phyloP scores from a whole-genome alignment of 108 stramenopile genomes.

The Poteriospumella lacustris region DNA sequence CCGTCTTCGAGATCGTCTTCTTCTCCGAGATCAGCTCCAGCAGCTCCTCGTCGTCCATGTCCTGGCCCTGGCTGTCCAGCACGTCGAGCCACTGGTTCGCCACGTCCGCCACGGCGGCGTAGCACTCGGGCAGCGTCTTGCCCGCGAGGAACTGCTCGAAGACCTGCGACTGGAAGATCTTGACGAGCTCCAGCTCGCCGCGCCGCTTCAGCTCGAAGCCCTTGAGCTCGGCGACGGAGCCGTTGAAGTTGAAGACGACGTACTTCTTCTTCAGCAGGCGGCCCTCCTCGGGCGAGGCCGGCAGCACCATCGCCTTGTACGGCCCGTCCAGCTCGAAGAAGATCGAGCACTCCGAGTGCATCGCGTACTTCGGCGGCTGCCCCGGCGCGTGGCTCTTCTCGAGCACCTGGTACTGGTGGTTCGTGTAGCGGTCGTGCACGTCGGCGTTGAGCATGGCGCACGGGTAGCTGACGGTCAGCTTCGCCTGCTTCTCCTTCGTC shows the following conservation, averaged over 20 bases:
- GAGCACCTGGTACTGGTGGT: slow-evolving; percentile 93
- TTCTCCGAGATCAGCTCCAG: slow-evolving; percentile 95
- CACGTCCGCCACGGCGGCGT: slow-evolving; percentile 84
- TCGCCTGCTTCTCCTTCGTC: slow-evolving; percentile 65
- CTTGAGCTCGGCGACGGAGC: slow-evolving; percentile 95
- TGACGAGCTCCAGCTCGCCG: slow-evolving; percentile 97
- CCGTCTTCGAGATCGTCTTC: slow-evolving; percentile 88
- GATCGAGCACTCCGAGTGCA: slow-evolving; percentile 89
- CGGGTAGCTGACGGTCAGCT: slow-evolving; percentile 77
- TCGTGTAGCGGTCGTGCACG: slow-evolving; percentile 94
- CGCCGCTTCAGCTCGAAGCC: slow-evolving; percentile 98
- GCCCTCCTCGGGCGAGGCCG: slow-evolving; percentile 96
- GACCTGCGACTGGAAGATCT: slow-evolving; percentile 93
- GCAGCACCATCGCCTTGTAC: slow-evolving; percentile 95
- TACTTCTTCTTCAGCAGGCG: slow-evolving; percentile 97
- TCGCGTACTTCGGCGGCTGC: slow-evolving; percentile 70
- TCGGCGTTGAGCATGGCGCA: slow-evolving; percentile 98
- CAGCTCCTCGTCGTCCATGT: slow-evolving; percentile 85
- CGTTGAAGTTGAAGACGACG: slow-evolving; percentile 98
- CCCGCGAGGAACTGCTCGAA: slow-evolving; percentile 93
- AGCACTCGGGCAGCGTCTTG: slow-evolving; percentile 75
- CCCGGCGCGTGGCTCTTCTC: slow-evolving; percentile 54
- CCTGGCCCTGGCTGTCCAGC: slow-evolving; percentile 81
- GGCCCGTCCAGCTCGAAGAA: slow-evolving; percentile 99
- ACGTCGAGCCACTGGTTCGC: slow-evolving; percentile 99